These are phyloP conservation scores for Chalciporus pseudorubinellus DNA, from an alignment of 768 basidiomycete genomes.

Conservation along the genomic window DNA sequence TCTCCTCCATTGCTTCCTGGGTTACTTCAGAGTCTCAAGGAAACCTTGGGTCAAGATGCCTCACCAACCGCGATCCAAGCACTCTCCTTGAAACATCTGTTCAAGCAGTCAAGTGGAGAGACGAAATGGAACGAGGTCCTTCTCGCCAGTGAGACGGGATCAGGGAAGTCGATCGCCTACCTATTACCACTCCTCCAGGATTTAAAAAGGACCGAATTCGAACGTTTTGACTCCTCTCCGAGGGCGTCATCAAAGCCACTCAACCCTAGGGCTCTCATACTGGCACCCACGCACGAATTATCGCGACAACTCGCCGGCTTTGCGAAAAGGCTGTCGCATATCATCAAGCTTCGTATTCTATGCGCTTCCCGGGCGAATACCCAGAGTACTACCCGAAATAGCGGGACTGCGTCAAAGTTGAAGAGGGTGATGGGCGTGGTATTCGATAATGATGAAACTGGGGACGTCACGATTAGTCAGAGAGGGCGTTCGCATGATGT, in stretches of 20 bases:
- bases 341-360: conserved; percentile 70
- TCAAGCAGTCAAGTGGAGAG: conserved; percentile 30
- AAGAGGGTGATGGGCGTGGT: conserved; percentile 14
- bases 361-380: conserved; percentile 66
- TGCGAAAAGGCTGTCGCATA: conserved; percentile 73
- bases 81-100: conserved; percentile 63
- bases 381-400: conserved; percentile 20
- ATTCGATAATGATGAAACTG: conserved; percentile 23
- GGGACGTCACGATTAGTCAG: conserved; percentile 29
- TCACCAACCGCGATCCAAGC: conserved; percentile 78
- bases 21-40: conserved; percentile 54
- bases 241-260: conserved; percentile 29
- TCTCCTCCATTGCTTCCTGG: conserved; percentile 72
- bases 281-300: conserved; percentile 89
- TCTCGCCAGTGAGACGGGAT: conserved; percentile 87
- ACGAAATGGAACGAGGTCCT: conserved; percentile 46
- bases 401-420: conserved; percentile 52
- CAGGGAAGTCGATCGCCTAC: conserved; percentile 90
- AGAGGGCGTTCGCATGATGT: conserved; percentile 29
- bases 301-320: conserved; percentile 73
- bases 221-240: conserved; percentile 4
- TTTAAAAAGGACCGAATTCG: conserved; percentile 64
- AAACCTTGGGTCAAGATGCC: conserved; percentile 54
- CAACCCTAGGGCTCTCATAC: conserved; percentile 74
- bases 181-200: conserved; percentile 79